A percentile compares a stretch with the other conserved stretches of the same genome.
These are phyloP conservation scores for Nothophytophthora sp. DNA, from an alignment of 352 stramenopile species.

Conservation along the genomic window DNA sequence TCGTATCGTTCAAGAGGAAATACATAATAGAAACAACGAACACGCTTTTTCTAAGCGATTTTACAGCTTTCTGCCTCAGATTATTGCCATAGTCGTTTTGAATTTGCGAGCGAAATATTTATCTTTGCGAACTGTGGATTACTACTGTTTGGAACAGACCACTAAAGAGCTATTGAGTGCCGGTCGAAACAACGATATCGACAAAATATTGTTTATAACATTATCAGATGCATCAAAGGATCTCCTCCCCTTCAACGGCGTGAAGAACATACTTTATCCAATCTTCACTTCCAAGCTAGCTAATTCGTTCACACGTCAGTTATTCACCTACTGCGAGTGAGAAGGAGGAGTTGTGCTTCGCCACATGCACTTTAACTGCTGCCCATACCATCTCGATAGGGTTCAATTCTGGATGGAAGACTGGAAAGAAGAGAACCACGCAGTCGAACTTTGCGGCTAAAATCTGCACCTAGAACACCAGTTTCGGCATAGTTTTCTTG, in stretches of 20 bases:
- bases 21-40: too few relatives aligned
- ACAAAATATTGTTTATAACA: too few relatives aligned
- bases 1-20: too few relatives aligned
- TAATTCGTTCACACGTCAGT: background rate
- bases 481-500: slow-evolving; percentile 9
- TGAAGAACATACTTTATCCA: background rate
- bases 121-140: too few relatives aligned
- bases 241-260: background rate
- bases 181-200: too few relatives aligned
- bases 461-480: background rate
- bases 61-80: too few relatives aligned
- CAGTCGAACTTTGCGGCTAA: slow-evolving; percentile 10
- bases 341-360: background rate
- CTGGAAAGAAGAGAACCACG: slow-evolving; percentile 9
- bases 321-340: background rate
- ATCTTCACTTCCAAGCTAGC: background rate
- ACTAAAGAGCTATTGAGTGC: too few relatives aligned
- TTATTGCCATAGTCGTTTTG: too few relatives aligned
- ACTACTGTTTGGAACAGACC: too few relatives aligned
- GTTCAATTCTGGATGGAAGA: slow-evolving; percentile 18
- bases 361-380: background rate
- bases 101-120: too few relatives aligned
- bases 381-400: slow-evolving; percentile 16
- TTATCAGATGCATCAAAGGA: background rate
- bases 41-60: too few relatives aligned